Base-by-base conservation (phyloP, 2,329 filamentous ascomycete species). In the Alternaria rosae region DNA sequence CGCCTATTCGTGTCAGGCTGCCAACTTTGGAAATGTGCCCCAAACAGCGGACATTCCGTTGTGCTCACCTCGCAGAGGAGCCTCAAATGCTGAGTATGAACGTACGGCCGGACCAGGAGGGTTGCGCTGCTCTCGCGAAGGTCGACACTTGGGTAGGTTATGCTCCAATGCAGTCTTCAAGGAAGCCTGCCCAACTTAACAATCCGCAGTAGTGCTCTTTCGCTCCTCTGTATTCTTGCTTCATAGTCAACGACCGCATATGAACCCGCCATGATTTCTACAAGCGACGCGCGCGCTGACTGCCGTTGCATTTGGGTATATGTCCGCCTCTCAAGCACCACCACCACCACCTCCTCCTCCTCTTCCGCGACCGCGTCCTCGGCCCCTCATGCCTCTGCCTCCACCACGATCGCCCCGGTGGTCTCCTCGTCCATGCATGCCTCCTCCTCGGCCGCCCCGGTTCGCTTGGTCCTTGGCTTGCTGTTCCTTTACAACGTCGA, bases 401-500 rank as follows among this genome's bases (percentile, higher is more conserved):
- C 78, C 77, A 13, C 78, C 77, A 21, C 78, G 73, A 56, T 79
- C 86, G 28, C 86, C 84, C 20, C 87, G 81, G 67, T 89, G 85
- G 38, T 83, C 82, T 32, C 82, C 82, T 54, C 86, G 81, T 56
- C 84, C 82, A 15, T 87, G 85, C 64, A 87, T 85, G 41, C 89
- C 85, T 42, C 90, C 89, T 50, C 90, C 89, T 47, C 91, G 89
- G 59, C 90, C 85, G 74, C 89, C 91, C 83, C 83, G 80, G 47
- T 73, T 76, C 32, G 81, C 81, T 61, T 85, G 83, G 73, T 92
- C 89, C 66, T 86, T 86, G 76, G 92, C 91, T 80, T 98, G 94
- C 77, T 95, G 92, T 70, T 98, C 94, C 85, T 93, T 97, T 23
- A 95, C 94, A 41, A 93, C 82, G 68, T 98, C 94, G 81, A 99